Base-by-base conservation (phyloP, 2,329 filamentous ascomycete genomes). In the Diplodia corticola region DNA sequence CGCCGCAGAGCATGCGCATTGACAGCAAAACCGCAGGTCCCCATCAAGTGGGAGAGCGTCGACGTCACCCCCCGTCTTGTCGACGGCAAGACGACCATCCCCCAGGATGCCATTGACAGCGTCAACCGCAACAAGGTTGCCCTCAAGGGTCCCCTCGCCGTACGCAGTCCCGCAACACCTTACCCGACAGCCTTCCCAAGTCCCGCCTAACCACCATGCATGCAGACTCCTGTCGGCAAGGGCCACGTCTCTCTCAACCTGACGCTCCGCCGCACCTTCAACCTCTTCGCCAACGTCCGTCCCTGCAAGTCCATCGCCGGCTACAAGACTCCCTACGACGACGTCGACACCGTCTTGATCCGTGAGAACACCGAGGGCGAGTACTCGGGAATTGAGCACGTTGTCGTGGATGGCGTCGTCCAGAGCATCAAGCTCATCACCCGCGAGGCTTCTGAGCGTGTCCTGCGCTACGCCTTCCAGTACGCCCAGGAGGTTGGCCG, bases 401-500 rank as follows among this genome's bases (percentile, higher is more conserved):
- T 97, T 67, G 95, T 98, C 37, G 93, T 98, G 26, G 93, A 98
- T 74, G 95, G 95, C 73, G 95, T 99, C 60, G 95, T 99, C 30
- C 95, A 99, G 87, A 94, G 90, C 85, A 99, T 99, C 84, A 99
- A 99, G 89, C 92, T 99, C 79, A 99, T 99, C 83, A 98, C 96
- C 76, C 87, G 89, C 71, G 92, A 93, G 79, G 95, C 95, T 70
- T 93, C 89, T 71, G 95, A 99, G 88, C 91, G 95, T 74, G 95
- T 99, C 65, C 88, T 98, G 72, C 90, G 93, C 78, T 99, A 93
- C 81, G 95, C 96, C 75, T 99, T 99, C 89, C 94, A 99, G 84
- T 93, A 99, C 80, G 95, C 95, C 73, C 87, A 95, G 81, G 88
- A 92, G 74, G 91, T 97, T 77, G 93, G 93, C 82, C 91, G 92